Percentiles rank a stretch among this genome's conserved stretches.
Conservation (phyloP, 495 filamentous ascomycete genomes). For the Annulohypoxylon nitens region DNA sequence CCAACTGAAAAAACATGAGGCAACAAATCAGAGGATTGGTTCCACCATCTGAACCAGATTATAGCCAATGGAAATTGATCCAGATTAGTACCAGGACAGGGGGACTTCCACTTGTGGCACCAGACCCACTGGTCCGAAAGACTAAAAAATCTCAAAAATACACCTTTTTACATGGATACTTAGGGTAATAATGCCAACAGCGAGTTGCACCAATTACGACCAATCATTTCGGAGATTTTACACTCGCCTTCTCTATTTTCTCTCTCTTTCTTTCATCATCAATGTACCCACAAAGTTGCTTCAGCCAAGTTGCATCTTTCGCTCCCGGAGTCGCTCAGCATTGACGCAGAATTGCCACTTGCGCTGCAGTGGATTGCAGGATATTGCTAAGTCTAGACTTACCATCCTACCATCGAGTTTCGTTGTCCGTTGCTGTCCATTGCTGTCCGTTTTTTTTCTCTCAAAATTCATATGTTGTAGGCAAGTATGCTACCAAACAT, state of each 20-base stretch:
- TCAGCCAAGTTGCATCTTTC: constrained; percentile 24
- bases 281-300: constrained; percentile 12
- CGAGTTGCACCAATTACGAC: constrained; percentile 32
- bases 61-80: constrained; percentile 35
- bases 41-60: constrained; percentile 7
- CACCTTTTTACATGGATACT: neutral
- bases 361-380: constrained; percentile 29
- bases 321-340: constrained; percentile 38
- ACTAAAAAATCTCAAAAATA: neutral
- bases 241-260: constrained; percentile 28
- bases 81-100: constrained; percentile 27
- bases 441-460: neutral
- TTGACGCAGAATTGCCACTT: constrained; percentile 41
- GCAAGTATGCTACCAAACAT: constrained; percentile 9
- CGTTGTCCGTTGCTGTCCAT: constrained; percentile 1
- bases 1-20: constrained; percentile 47
- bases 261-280: constrained; percentile 23
- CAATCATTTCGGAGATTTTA: constrained; percentile 31
- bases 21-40: constrained; percentile 40
- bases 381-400: constrained; percentile 40
- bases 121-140: constrained; percentile 9
- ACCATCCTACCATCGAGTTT: constrained; percentile 10
- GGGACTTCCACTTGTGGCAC: constrained; percentile 30
- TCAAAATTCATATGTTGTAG: constrained; percentile 3
- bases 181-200: constrained; percentile 36